phyloP scores from a whole-genome alignment of 257 asterid species.

The Capsicum baccatum region DNA sequence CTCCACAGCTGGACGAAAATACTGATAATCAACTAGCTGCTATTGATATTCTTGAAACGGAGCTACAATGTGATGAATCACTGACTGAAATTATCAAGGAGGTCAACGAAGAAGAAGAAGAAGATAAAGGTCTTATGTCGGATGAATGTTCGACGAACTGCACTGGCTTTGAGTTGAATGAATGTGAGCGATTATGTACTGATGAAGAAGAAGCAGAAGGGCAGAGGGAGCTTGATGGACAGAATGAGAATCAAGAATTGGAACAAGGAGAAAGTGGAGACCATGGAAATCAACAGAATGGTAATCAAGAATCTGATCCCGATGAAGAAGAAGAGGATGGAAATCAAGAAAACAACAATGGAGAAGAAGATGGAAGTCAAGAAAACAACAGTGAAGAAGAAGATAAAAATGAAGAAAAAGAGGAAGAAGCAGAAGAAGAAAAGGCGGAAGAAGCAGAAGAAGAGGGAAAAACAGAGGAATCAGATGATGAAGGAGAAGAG shows the following conservation, averaged over 20 bases:
- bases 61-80: background rate
- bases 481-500: background rate
- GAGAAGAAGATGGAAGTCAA: background rate
- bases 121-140: background rate
- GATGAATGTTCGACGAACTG: no score
- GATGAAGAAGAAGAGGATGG: background rate
- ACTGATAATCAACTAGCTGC: background rate
- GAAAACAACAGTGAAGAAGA: background rate
- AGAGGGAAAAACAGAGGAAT: background rate
- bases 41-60: background rate
- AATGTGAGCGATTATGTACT: background rate
- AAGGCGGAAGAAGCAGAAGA: background rate
- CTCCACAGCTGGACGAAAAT: background rate
- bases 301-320: background rate
- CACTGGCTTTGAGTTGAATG: background rate
- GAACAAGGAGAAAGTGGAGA: background rate
- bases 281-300: background rate
- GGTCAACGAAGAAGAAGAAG: background rate
- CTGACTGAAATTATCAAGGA: background rate
- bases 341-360: no score
- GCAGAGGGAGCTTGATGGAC: background rate
- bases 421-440: background rate
- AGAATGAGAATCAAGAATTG: background rate
- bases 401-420: background rate
- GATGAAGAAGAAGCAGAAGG: constrained; percentile 4